A percentile compares a stretch with the other conserved stretches of the same genome.
These are phyloP conservation scores for Penicillium digitatum DNA, from an alignment of 2,329 filamentous ascomycete genomes.

Conservation along the genomic window DNA sequence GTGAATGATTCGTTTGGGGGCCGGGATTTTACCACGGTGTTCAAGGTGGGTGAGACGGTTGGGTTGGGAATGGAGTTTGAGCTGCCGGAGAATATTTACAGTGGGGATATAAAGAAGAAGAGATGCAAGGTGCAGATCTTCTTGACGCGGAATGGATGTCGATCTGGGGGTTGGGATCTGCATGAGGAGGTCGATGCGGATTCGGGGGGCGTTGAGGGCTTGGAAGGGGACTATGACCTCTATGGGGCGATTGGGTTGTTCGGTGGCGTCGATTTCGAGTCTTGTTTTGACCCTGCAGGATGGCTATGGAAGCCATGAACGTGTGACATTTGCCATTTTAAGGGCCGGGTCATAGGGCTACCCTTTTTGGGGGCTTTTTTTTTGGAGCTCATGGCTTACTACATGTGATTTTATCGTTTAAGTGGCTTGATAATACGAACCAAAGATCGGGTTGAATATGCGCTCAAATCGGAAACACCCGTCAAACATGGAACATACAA, in stretches of 20 bases:
- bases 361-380: neutral
- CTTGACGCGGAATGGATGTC: slow-evolving; percentile 56
- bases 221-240: slow-evolving; percentile 65
- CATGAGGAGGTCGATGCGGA: slow-evolving; percentile 57
- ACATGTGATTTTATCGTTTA: neutral
- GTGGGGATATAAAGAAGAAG: slow-evolving; percentile 25
- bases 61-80: slow-evolving; percentile 57
- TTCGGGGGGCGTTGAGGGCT: slow-evolving; percentile 58
- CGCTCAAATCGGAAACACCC: neutral
- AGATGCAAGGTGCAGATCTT: slow-evolving; percentile 51
- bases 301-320: slow-evolving; percentile 44
- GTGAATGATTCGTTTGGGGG: slow-evolving; percentile 61
- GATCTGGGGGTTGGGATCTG: slow-evolving; percentile 54
- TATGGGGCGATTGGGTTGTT: slow-evolving; percentile 59
- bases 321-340: neutral
- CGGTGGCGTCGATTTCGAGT: slow-evolving; percentile 59
- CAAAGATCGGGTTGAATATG: neutral
- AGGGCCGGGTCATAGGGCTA: slow-evolving; percentile 10
- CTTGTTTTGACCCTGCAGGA: slow-evolving; percentile 47
- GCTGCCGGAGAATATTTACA: slow-evolving; percentile 37
- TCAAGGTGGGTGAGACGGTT: slow-evolving; percentile 53
- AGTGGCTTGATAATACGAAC: neutral
- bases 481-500: neutral
- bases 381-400: neutral
- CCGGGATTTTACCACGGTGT: slow-evolving; percentile 53